A percentile compares a stretch with the other conserved stretches of the same genome.
Conservation (phyloP, 2,329 filamentous ascomycete species). For the Trichoderma sp. region DNA sequence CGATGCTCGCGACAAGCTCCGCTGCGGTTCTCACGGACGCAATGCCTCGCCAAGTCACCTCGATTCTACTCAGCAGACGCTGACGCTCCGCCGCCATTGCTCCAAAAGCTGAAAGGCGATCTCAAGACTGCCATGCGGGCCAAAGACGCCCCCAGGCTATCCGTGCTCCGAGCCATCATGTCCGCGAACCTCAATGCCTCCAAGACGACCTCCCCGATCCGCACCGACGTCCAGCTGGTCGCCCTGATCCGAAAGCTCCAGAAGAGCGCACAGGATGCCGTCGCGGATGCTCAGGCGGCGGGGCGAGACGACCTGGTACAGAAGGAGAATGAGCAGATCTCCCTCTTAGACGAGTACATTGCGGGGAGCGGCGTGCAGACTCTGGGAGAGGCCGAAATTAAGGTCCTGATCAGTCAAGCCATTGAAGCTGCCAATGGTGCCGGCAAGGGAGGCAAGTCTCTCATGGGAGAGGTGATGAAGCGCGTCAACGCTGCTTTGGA, state of each 20-base stretch:
- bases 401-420: conserved; percentile 51
- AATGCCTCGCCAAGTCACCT: conserved; percentile 21
- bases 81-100: conserved; percentile 47
- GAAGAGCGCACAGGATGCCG: conserved; percentile 58
- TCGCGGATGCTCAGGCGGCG: conserved; percentile 63
- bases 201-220: conserved; percentile 70
- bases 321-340: conserved; percentile 68
- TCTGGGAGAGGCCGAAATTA: conserved; percentile 60
- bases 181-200: conserved; percentile 72
- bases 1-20: conserved; percentile 24
- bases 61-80: conserved; percentile 39
- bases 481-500: conserved; percentile 56
- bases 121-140: conserved; percentile 67
- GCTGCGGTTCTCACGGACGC: not conserved
- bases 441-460: conserved; percentile 46
- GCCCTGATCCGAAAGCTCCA: conserved; percentile 66
- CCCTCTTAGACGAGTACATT: conserved; percentile 66
- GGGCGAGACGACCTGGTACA: conserved; percentile 68
- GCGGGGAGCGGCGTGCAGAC: conserved; percentile 59
- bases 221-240: conserved; percentile 69
- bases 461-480: conserved; percentile 65
- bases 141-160: conserved; percentile 64
- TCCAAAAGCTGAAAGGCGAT: conserved; percentile 59
- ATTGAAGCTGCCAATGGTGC: conserved; percentile 53
- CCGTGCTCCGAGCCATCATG: conserved; percentile 68